These are phyloP conservation scores for Babesia caballi DNA, from an alignment of 169 alveolate species.

Conservation along the genomic window DNA sequence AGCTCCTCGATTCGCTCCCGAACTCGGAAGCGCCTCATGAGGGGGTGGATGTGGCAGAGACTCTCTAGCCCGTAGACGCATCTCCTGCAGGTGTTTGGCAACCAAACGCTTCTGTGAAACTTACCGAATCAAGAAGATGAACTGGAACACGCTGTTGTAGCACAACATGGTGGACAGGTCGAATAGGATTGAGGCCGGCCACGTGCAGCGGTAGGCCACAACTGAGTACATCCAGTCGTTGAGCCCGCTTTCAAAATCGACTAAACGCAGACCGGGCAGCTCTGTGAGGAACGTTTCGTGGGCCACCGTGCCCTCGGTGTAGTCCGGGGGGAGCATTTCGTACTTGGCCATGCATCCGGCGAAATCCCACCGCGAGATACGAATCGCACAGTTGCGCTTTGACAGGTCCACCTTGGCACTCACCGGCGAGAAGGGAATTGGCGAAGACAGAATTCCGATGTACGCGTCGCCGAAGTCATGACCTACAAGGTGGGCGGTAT, in stretches of 20 bases:
- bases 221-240: slow-evolving; percentile 15
- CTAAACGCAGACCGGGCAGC: background rate
- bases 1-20: background rate
- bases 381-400: slow-evolving; percentile 17
- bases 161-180: slow-evolving; percentile 6
- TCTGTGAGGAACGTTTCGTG: background rate
- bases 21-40: slow-evolving; percentile 10
- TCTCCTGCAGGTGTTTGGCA: background rate
- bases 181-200: slow-evolving; percentile 36
- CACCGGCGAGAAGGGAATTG: background rate
- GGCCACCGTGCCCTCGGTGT: background rate
- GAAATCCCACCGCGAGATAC: slow-evolving; percentile 20
- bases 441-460: slow-evolving; percentile 1
- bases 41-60: slow-evolving; percentile 5
- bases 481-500: slow-evolving; percentile 10
- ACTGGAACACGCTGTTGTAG: slow-evolving; percentile 49
- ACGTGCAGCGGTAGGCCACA: slow-evolving; percentile 4
- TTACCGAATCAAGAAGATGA: slow-evolving; percentile 32
- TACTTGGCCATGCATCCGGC: slow-evolving; percentile 1
- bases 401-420: background rate
- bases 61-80: slow-evolving; percentile 47
- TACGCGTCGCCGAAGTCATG: slow-evolving; percentile 35
- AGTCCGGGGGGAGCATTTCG: background rate
- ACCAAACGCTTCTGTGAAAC: background rate
- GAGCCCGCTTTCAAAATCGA: slow-evolving; percentile 12